Base-by-base conservation (phyloP, 2,329 filamentous ascomycete species). In the Fusarium sp. region DNA sequence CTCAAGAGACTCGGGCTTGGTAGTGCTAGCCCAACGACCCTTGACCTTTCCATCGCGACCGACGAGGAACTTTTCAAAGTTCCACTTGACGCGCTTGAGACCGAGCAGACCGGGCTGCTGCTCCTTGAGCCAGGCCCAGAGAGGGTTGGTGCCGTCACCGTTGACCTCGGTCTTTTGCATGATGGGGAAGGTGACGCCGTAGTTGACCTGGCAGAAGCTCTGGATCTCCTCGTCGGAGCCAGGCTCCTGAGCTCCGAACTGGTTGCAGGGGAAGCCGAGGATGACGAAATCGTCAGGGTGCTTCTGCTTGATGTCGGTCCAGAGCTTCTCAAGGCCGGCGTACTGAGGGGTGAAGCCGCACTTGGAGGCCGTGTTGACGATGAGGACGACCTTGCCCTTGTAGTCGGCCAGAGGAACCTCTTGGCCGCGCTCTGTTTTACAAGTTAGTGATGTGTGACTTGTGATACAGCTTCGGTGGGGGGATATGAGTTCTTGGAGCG, bases 281-380 rank as follows among this genome's bases (percentile, higher is more conserved):
- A 99, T 91, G 79, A 91, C 88, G 82, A 99, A 96, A 80, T 95
- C 89, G 74, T 94, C 91, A 35, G 83, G 89, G 87, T 97, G 86
- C 79, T 90, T 87, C 75, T 87, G 87, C 77, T 90, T 91, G 81
- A 98, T 79, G 66, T 87, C 84, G 83, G 97, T 93, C 90, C 97
- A 98, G 73, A 99, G 90, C 80, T 90, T 92, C 87, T 99, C 95
- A 60, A 99, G 93, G 35, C 93, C 94, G 72, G 90, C 92, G 85
- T 96, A 98, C 85, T 99, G 96, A 14, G 95, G 95, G 4, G 96
- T 98, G 90, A 98, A 98, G 83, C 96, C 96, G 88, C 96, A 99
- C 87, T 98, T 98, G 83, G 94, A 97, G 77, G 96, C 96, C 2
- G 96, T 98, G 91, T 99, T 99, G 86, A 99, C 95, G 79, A 98